Percentiles rank a stretch among this genome's conserved stretches.
phyloP scores from a whole-genome alignment of 2,329 filamentous ascomycete species.

The Cladophialophora psammophila region DNA sequence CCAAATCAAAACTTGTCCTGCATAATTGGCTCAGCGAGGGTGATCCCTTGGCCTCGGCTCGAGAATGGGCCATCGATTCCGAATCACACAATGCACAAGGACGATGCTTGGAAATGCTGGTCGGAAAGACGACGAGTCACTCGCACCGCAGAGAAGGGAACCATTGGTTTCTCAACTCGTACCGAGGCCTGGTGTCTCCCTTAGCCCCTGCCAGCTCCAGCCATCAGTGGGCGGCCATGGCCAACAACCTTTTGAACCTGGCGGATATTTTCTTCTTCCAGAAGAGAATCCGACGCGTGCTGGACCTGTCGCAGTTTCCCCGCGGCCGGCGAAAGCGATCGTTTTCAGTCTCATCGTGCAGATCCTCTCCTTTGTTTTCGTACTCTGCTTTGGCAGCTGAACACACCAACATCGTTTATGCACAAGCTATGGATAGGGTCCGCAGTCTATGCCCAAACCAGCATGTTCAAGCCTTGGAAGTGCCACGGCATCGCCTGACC shows the following conservation, averaged over 20 bases:
- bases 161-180: constrained; percentile 1
- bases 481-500: not conserved
- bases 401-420: not conserved
- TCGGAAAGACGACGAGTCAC: not conserved
- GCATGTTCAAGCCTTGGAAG: constrained; percentile 17
- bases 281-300: not conserved
- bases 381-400: constrained; percentile 5
- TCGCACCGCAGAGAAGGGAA: not conserved
- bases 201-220: not conserved
- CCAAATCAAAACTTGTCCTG: not conserved
- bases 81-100: not conserved
- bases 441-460: constrained; percentile 13
- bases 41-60: not conserved
- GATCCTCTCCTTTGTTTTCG: not conserved
- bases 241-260: not conserved
- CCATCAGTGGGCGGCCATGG: not conserved
- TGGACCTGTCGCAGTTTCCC: not conserved
- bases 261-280: not conserved
- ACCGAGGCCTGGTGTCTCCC: not conserved
- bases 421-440: not conserved
- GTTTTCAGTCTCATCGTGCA: not conserved
- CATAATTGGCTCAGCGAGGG: not conserved
- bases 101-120: not conserved
- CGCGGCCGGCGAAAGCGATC: not conserved
- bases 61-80: not conserved